Evolutionary conservation across 2,329 filamentous ascomycete species (phyloP).

Genomic region (Aspergillus hiratsukae): DNA sequence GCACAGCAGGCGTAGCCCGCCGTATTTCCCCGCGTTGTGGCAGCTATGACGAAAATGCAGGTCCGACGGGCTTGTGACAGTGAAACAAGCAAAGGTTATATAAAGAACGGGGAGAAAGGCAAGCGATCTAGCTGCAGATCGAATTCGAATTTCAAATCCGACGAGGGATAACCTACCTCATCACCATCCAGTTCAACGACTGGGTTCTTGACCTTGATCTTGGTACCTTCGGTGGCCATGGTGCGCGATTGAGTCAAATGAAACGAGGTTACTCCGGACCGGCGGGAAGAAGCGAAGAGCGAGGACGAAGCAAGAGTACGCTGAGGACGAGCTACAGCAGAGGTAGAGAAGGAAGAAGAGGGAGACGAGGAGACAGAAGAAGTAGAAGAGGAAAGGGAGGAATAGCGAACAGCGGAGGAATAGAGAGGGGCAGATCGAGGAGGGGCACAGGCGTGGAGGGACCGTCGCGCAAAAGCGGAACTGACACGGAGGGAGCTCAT

Average conservation of each 20-base stretch:
- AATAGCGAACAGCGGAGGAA: constrained; percentile 20
- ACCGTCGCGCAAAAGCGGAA: constrained; percentile 37
- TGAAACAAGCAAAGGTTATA: neutral
- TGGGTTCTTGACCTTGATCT: constrained; percentile 99
- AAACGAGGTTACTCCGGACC: constrained; percentile 25
- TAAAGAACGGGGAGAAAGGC: constrained; percentile 10
- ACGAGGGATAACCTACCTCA: constrained; percentile 42
- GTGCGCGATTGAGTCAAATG: constrained; percentile 40
- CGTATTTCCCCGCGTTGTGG: constrained; percentile 31
- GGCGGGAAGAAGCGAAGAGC: constrained; percentile 24
- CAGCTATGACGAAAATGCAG: constrained; percentile 23
- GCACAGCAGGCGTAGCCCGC: constrained; percentile 13
- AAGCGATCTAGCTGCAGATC: neutral
- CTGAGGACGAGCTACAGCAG: constrained; percentile 22
- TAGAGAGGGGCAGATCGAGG: constrained; percentile 27
- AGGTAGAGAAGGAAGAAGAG: constrained; percentile 24
- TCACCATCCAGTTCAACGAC: constrained; percentile 94
- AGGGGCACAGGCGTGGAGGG: constrained; percentile 20
- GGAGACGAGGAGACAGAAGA: constrained; percentile 21
- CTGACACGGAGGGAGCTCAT: constrained; percentile 36
- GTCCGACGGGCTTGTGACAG: constrained; percentile 2
- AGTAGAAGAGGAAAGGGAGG: constrained; percentile 11
- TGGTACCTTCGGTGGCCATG: constrained; percentile 53
- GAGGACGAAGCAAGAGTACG: constrained; percentile 22
- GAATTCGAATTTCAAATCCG: constrained; percentile 1